Evolutionary conservation across 345 rosid species (phyloP).

Genomic region (Citrus australasica): DNA sequence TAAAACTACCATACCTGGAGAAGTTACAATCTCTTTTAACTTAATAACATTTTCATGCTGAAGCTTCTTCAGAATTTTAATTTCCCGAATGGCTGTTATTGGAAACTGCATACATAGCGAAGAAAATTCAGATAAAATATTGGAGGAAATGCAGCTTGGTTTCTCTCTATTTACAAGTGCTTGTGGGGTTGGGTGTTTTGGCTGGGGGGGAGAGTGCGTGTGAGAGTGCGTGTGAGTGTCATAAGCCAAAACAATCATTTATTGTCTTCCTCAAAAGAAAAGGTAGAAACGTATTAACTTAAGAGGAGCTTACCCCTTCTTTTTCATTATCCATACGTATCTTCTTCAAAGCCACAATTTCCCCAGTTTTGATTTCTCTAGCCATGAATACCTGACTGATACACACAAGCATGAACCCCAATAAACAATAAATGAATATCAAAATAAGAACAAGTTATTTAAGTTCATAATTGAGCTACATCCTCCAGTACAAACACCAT

Average conservation of each 20-base stretch:
- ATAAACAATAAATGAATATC: neutral
- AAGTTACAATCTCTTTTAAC: constrained; percentile 51
- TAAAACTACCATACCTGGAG: constrained; percentile 35
- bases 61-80: constrained; percentile 52
- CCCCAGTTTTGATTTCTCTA: constrained; percentile 77
- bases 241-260: neutral
- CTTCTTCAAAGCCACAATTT: constrained; percentile 92
- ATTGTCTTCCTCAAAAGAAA: neutral
- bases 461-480: neutral
- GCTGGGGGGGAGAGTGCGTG: no score
- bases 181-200: neutral
- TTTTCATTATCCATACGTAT: constrained; percentile 97
- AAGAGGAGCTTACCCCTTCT: constrained; percentile 67
- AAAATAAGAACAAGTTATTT: neutral
- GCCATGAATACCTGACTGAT: constrained; percentile 98
- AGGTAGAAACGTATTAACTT: neutral
- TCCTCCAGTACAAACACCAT: neutral
- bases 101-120: constrained; percentile 37
- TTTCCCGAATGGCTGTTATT: constrained; percentile 51
- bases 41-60: constrained; percentile 51
- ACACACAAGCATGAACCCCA: neutral
- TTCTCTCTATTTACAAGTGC: neutral
- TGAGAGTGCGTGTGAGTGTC: no score
- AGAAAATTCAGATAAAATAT: neutral
- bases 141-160: neutral